Base-by-base conservation (phyloP, 1,284 basidiomycete genomes). In the Austroboletus olivaceoglutinosus region DNA sequence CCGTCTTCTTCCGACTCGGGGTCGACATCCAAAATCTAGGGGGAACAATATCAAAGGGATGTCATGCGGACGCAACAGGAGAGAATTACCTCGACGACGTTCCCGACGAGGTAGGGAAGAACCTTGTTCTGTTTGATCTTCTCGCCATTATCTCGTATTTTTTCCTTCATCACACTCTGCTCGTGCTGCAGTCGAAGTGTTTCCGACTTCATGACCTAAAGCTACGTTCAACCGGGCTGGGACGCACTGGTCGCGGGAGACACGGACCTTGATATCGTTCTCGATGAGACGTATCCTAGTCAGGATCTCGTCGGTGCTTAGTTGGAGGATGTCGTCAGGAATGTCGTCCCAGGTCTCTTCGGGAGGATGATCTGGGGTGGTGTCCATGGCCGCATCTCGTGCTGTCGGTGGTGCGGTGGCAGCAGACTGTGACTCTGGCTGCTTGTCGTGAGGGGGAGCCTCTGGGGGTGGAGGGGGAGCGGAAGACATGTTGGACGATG, bases 121-220 rank as follows among this genome's bases (percentile, higher is more conserved):
- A 98, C 93, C 73, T 99, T 99, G 76, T 99, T 99, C 82, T 99
- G 96, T 73, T 98, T 98, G 63, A 99, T 93, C 78, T 99, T 99
- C 73, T 98, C 95, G 47, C 88, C 87, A 61, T 98, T 99, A 70
- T 99, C 96, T 53, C 93, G 85, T 69, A 99, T 97, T 81, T 96
- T 97, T 78, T 98, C 95, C 68, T 91, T 88, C 94, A 99, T 98
- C 58, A 89, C 89, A 60, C 77, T 89, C 70, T 96, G 91, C 70
- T 99, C 97, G 69, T 99, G 96, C 63, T 89, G 86, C 52, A 99
- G 73, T 50, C 96, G 83, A 60, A 93, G 76, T 31, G 89, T 92
- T 75, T 99, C 96, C 57, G 93, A 95, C 58, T 89, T 83, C 89
- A 98, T 95, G 61, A 98, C 93, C 91, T 94, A 54, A 25, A 13